These are phyloP conservation scores for Hemisphaericaspora xylofermentans DNA, from an alignment of 1,139 yeast genomes.

Conservation along the genomic window DNA sequence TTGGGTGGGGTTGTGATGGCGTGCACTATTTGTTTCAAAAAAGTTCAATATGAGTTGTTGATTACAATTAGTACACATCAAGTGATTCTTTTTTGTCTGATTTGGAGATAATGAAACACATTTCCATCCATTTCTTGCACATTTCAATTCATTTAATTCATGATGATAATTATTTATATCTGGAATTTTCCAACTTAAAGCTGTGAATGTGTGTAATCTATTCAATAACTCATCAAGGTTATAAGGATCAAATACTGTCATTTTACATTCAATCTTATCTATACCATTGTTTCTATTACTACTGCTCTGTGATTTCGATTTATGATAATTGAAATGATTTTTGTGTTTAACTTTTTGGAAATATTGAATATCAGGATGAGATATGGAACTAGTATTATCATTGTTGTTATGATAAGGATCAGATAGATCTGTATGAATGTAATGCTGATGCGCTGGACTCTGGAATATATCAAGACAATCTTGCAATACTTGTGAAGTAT, in stretches of 20 bases:
- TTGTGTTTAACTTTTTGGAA: constrained; percentile 36
- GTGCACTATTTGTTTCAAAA: constrained; percentile 14
- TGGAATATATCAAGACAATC: constrained; percentile 29
- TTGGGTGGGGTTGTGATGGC: background rate
- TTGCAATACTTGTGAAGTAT: constrained; percentile 31
- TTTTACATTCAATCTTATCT: constrained; percentile 16
- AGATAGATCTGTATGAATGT: constrained; percentile 6
- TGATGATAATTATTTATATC: constrained; percentile 6
- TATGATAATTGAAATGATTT: constrained; percentile 40
- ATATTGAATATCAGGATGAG: constrained; percentile 42
- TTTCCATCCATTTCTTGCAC: constrained; percentile 46
- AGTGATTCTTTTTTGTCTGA: constrained; percentile 28
- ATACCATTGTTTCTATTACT: constrained; percentile 11
- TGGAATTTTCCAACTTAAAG: constrained; percentile 39
- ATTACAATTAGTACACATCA: constrained; percentile 36
- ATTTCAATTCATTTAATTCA: constrained; percentile 31
- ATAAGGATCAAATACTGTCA: constrained; percentile 35
- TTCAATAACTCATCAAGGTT: constrained; percentile 27
- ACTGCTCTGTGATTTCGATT: constrained; percentile 21
- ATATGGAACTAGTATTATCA: constrained; percentile 13
- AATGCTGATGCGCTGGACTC: constrained; percentile 21
- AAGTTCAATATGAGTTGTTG: constrained; percentile 30
- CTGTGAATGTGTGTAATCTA: constrained; percentile 30
- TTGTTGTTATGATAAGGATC: background rate
- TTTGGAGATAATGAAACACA: constrained; percentile 30